Evolutionary conservation across 352 stramenopile genomes (phyloP).

Genomic region (Globisporangium cederbergense): DNA sequence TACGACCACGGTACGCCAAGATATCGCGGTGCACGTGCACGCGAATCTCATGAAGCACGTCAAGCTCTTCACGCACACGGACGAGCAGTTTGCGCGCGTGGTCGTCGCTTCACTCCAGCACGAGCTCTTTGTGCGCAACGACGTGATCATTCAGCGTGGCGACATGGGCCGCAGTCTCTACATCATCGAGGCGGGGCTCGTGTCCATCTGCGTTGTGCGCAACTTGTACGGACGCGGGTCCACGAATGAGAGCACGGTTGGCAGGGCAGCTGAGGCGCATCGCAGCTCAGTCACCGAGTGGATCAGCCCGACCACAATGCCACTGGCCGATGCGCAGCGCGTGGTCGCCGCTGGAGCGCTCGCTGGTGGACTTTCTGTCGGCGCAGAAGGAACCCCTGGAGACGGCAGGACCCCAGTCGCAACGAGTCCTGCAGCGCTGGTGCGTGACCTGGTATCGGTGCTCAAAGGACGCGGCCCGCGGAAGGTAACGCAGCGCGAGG

Average conservation of each 20-base stretch:
- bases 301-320: conserved; percentile 9
- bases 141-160: conserved; percentile 44
- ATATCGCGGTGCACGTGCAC: conserved; percentile 62
- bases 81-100: conserved; percentile 30
- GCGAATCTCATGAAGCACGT: conserved; percentile 43
- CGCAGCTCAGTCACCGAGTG: conserved; percentile 18
- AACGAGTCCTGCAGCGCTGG: not conserved
- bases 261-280: not conserved
- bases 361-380: not conserved
- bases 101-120: conserved; percentile 34
- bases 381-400: not conserved
- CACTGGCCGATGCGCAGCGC: conserved; percentile 14
- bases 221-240: conserved; percentile 5
- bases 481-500: conserved; percentile 29
- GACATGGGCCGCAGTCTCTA: conserved; percentile 42
- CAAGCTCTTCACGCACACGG: conserved; percentile 30
- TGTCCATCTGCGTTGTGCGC: conserved; percentile 54
- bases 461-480: not conserved
- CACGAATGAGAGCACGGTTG: not conserved
- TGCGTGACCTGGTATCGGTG: not conserved
- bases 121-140: conserved; percentile 48
- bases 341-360: not conserved
- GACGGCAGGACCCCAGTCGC: not conserved
- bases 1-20: conserved; percentile 44
- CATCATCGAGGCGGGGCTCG: conserved; percentile 53